These are phyloP conservation scores for Solanum hybrid DNA, from an alignment of 305 asterid species.

Conservation along the genomic window DNA sequence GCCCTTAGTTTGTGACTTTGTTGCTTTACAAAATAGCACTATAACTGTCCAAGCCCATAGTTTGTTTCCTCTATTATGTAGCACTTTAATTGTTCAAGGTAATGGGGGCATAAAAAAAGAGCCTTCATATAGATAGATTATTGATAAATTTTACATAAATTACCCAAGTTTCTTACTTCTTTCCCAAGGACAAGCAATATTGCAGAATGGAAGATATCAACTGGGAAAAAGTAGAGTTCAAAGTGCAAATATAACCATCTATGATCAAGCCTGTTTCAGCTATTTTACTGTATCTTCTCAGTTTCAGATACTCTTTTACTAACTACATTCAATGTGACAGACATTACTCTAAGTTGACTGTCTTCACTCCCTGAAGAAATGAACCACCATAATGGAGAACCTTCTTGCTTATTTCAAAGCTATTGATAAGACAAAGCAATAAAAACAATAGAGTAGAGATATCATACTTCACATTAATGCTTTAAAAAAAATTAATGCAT, in stretches of 20 bases:
- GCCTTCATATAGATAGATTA: neutral
- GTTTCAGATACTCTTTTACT: neutral
- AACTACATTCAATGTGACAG: neutral
- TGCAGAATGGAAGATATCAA: neutral
- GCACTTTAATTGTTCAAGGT: neutral
- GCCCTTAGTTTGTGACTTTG: neutral
- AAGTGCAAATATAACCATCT: neutral
- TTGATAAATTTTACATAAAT: neutral
- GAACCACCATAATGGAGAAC: neutral
- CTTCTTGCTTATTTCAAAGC: neutral
- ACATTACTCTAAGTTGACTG: neutral
- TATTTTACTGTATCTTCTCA: neutral
- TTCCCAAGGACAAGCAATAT: neutral
- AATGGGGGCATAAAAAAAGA: neutral
- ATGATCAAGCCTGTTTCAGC: neutral
- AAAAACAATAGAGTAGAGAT: neutral
- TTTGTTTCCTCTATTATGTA: neutral
- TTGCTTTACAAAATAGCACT: neutral
- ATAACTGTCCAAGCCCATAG: neutral
- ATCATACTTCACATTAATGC: neutral
- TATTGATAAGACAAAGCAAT: neutral
- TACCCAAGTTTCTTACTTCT: neutral
- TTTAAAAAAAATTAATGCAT: neutral
- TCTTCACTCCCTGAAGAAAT: neutral
- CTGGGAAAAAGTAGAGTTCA: neutral